Conservation (phyloP, 2,329 filamentous ascomycete genomes). For the Neoascochyta sp. region DNA sequence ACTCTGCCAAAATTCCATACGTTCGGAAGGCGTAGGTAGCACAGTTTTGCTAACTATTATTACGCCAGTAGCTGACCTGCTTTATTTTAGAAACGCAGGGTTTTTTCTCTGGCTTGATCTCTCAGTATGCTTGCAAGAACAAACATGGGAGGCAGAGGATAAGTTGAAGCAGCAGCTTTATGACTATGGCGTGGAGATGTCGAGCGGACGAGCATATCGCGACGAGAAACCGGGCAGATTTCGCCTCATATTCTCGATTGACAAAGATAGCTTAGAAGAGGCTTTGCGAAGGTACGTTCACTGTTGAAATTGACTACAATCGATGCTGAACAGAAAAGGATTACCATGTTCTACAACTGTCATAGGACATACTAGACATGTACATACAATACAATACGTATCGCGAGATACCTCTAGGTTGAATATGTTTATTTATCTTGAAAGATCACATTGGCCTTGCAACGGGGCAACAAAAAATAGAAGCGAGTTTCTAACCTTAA, state of each 20-base stretch:
- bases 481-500: too few species aligned
- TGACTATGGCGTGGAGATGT: slow-evolving; percentile 1
- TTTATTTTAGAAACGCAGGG: slow-evolving; percentile 1
- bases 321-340: too few species aligned
- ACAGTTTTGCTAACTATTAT: not conserved
- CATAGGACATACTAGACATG: too few species aligned
- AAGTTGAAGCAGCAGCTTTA: not conserved
- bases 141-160: not conserved
- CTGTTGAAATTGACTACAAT: too few species aligned
- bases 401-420: too few species aligned
- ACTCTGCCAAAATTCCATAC: slow-evolving; percentile 1
- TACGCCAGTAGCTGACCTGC: not conserved
- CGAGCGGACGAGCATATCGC: slow-evolving; percentile 1
- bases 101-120: slow-evolving; percentile 1
- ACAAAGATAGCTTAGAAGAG: slow-evolving; percentile 4
- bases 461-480: too few species aligned
- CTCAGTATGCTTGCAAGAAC: not conserved
- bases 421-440: too few species aligned
- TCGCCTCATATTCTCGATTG: slow-evolving; percentile 1
- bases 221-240: not conserved
- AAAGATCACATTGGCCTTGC: too few species aligned
- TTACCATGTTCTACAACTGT: too few species aligned
- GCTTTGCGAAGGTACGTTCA: not conserved
- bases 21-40: not conserved
- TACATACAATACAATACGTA: too few species aligned